These are phyloP conservation scores for Xylaria curta DNA, from an alignment of 495 filamentous ascomycete species.

Conservation along the genomic window DNA sequence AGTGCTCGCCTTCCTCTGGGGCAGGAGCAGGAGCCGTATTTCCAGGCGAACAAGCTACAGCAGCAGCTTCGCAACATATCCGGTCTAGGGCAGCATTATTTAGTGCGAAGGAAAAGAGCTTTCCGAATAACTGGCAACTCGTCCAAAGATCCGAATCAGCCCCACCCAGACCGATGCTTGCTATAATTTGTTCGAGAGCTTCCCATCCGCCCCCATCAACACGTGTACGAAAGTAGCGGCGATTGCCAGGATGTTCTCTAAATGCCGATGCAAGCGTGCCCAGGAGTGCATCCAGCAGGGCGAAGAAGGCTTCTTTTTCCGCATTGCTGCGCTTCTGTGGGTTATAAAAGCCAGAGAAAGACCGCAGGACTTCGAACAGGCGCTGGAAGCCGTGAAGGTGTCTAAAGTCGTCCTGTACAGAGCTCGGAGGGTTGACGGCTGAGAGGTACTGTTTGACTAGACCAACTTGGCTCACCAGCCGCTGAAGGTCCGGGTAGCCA, in stretches of 20 bases:
- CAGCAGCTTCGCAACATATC: slow-evolving; percentile 50
- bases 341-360: slow-evolving; percentile 75
- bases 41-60: background rate
- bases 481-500: slow-evolving; percentile 50
- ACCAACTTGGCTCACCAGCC: slow-evolving; percentile 48
- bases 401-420: slow-evolving; percentile 79
- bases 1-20: background rate
- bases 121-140: slow-evolving; percentile 79
- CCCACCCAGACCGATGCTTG: slow-evolving; percentile 64
- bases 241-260: slow-evolving; percentile 82
- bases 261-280: slow-evolving; percentile 77
- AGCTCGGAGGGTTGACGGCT: slow-evolving; percentile 49
- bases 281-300: slow-evolving; percentile 72
- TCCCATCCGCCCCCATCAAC: slow-evolving; percentile 78
- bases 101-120: slow-evolving; percentile 80
- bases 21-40: background rate
- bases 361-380: slow-evolving; percentile 69
- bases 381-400: slow-evolving; percentile 80
- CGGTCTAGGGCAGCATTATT: slow-evolving; percentile 72
- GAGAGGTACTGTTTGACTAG: slow-evolving; percentile 56
- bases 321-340: slow-evolving; percentile 62
- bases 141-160: slow-evolving; percentile 64
- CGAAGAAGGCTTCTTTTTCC: slow-evolving; percentile 68
- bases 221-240: slow-evolving; percentile 78
- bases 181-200: slow-evolving; percentile 73